Evolutionary conservation across 495 filamentous ascomycete genomes (phyloP), one percentile per base, ranked within the genome.

Genomic region (Neurospora tetrasperma): DNA sequence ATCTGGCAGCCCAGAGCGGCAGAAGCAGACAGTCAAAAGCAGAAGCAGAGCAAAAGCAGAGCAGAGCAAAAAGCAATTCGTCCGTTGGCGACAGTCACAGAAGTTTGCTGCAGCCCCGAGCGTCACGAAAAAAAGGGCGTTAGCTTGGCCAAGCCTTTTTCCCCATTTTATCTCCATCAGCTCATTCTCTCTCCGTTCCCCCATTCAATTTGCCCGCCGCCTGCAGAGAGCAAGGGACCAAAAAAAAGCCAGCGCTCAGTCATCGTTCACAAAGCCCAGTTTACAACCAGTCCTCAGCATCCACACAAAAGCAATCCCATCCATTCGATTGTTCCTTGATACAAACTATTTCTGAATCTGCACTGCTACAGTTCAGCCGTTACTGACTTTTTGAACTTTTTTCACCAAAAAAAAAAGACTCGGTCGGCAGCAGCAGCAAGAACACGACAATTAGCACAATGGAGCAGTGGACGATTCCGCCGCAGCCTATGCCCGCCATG

Each of bases 401-500:
- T 38, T 14, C 27, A 27, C 27, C 31, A 5, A 11, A 62, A 23
- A 20, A 23, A 54, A 66, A 16, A 66, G 54, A 62, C 23, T 31
- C 54, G 31, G 23, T 27, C 27, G 48, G 23, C 48, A 59, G 48
- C 48, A 59, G 48, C 48, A 59, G 11, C 48, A 23, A 59, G 48
- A 59, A 14, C 48, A 27, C 48, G 54, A 35, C 54, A 66, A 66
- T 35, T 27, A 0, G 27, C 35, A 66, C 35, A 31, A 86, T 86
- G 85, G 82, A 86, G 81, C 82, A 85, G 80, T 86, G 84, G 85
- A 84, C 83, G 78, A 83, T 86, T 77, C 73, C 82, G 74, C 81
- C 84, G 73, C 77, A 83, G 79, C 78, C 81, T 66, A 66, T 66
- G 54, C 54, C 54, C 14, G 54, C 54, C 54, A 66, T 66, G 54